Conservation (phyloP, 257 asterid genomes). For the Nicotiana sylvestris region DNA sequence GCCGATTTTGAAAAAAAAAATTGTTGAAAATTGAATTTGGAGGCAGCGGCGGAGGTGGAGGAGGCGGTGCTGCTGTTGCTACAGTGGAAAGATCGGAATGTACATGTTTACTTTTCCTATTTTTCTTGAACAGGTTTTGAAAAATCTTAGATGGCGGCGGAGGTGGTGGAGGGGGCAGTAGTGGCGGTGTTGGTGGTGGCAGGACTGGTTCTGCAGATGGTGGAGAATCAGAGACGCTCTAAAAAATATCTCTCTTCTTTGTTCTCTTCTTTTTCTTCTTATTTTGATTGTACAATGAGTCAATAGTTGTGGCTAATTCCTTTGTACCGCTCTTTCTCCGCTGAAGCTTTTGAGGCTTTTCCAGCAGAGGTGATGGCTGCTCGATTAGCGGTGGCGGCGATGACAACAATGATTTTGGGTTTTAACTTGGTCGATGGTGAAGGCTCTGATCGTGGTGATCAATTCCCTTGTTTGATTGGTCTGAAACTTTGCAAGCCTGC, state of each 20-base stretch:
- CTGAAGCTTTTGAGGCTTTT: conserved; percentile 22
- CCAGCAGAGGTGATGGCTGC: conserved; percentile 20
- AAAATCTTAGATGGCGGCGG: conserved; percentile 54
- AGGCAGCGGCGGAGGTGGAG: too few relatives aligned
- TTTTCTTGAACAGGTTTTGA: conserved; percentile 64
- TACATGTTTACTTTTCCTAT: conserved; percentile 54
- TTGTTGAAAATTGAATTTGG: too few relatives aligned
- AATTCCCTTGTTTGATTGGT: too few relatives aligned
- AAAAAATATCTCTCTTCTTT: conserved; percentile 40
- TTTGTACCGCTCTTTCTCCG: conserved; percentile 60
- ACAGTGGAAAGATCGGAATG: conserved; percentile 11
- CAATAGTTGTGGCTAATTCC: conserved; percentile 61
- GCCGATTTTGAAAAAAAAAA: too few relatives aligned
- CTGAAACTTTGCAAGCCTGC: too few relatives aligned
- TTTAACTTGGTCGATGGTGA: conserved; percentile 8
- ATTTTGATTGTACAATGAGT: conserved; percentile 53
- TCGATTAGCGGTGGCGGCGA: conserved; percentile 23
- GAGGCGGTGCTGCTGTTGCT: too few relatives aligned
- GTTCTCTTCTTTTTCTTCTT: conserved; percentile 57
- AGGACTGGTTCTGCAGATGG: conserved; percentile 29
- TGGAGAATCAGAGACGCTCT: conserved; percentile 35
- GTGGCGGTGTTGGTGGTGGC: conserved; percentile 38
- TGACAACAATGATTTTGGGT: conserved; percentile 15
- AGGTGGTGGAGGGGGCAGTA: conserved; percentile 64
- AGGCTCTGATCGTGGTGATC: neutral